Conservation (phyloP, 306 rosid genomes). For the Datisca glomerata region DNA sequence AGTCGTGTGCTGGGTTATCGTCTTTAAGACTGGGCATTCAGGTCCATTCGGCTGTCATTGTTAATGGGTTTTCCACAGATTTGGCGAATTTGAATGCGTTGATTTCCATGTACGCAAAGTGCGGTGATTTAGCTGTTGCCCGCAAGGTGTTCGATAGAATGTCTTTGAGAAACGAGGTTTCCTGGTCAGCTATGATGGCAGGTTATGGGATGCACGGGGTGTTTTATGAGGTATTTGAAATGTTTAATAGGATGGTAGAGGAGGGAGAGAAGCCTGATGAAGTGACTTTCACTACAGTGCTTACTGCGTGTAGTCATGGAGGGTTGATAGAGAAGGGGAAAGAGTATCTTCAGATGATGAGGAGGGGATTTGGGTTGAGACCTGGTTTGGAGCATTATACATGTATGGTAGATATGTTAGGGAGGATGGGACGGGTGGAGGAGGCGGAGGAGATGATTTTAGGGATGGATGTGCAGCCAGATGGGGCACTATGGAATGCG, state of each 20-base stretch:
- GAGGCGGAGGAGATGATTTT: slow-evolving; percentile 47
- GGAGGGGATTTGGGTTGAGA: slow-evolving; percentile 25
- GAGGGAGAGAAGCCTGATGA: slow-evolving; percentile 43
- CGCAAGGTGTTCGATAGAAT: slow-evolving; percentile 54
- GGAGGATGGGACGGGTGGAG: slow-evolving; percentile 53
- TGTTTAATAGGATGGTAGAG: slow-evolving; percentile 46
- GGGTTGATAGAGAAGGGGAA: slow-evolving; percentile 46
- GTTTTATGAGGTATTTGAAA: slow-evolving; percentile 35
- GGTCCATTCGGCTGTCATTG: slow-evolving; percentile 42
- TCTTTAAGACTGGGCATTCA: slow-evolving; percentile 35
- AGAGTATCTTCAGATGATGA: slow-evolving; percentile 49
- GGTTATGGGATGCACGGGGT: slow-evolving; percentile 51
- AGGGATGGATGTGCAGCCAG: slow-evolving; percentile 45
- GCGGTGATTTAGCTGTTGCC: slow-evolving; percentile 34
- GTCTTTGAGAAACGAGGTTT: slow-evolving; percentile 25
- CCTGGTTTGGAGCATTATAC: slow-evolving; percentile 50
- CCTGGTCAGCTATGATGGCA: slow-evolving; percentile 47
- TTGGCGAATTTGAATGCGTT: slow-evolving; percentile 46
- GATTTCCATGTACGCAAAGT: slow-evolving; percentile 41
- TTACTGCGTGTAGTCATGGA: slow-evolving; percentile 62
- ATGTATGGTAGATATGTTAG: slow-evolving; percentile 76
- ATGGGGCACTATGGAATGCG: slow-evolving; percentile 42
- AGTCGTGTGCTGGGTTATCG: slow-evolving; percentile 41
- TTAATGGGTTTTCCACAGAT: slow-evolving; percentile 39
- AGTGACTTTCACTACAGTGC: slow-evolving; percentile 32